Percentiles rank a stretch among this genome's conserved stretches.
Conservation (phyloP, 257 asterid species). For the Nicotiana knightiana region DNA sequence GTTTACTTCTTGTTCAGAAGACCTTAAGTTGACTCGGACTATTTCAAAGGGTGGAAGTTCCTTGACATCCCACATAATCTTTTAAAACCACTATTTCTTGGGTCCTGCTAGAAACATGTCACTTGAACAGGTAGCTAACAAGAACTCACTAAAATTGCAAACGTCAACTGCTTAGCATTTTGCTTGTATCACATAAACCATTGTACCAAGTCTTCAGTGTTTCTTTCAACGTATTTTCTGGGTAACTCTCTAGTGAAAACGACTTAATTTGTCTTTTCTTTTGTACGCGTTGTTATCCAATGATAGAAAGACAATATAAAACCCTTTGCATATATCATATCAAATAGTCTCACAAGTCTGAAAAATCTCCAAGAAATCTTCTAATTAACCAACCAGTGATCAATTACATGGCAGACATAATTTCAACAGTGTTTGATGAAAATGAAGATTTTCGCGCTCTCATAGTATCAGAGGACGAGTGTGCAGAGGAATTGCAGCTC, state of each 20-base stretch:
- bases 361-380: background rate
- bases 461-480: background rate
- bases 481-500: background rate
- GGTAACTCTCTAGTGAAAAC: background rate
- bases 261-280: background rate
- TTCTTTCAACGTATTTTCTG: background rate
- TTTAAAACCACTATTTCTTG: background rate
- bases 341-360: background rate
- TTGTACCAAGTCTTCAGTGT: background rate
- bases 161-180: background rate
- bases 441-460: background rate
- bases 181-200: background rate
- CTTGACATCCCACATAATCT: background rate
- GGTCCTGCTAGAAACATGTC: background rate
- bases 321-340: background rate
- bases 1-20: background rate
- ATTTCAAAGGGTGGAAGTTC: background rate
- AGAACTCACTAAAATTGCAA: background rate
- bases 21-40: background rate
- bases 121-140: no score
- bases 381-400: background rate
- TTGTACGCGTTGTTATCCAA: background rate
- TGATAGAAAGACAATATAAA: background rate
- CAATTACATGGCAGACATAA: conserved; percentile 4
- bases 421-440: background rate